Evolutionary conservation across 768 basidiomycete species (phyloP), one percentile per base, ranked within the genome.

Genomic region (Rhodotorula toruloides): DNA sequence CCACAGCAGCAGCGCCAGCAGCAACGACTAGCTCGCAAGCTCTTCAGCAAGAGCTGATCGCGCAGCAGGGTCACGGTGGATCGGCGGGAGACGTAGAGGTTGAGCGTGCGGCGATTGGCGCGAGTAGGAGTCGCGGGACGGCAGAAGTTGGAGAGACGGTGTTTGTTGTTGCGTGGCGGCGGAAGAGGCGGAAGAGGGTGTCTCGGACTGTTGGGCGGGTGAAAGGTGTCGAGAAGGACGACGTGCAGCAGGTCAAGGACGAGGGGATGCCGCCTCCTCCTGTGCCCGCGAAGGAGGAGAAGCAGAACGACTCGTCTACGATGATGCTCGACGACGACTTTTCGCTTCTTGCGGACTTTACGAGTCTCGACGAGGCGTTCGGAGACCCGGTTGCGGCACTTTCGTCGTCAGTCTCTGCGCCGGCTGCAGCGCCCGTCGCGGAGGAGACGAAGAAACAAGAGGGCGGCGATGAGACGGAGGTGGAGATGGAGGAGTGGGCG

Each of bases 281-380:
- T 25, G 44, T n/a, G n/a, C n/a, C 44, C 44, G 27, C 7, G 2
- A 27, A 12, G 46, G n/a, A 47, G 29, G 31, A 19, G 40, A 34
- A 21, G 14, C n/a, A 17, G 7, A 13, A 17, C 7, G 59, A 25
- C 10, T 25, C n/a, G 16, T 9, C 16, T 9, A 25, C 63, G 27
- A 44, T 14, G 22, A 37, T 44, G 27, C n/a, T 31, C 16, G 46
- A 43, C 37, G 55, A 60, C 36, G 49, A 64, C 21, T 65, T 61
- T 37, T 27, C 60, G 1, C 12, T 67, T 12, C 25, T 58, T 9
- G 61, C 60, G 12, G 69, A 70, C 58, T 70, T 70, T 37, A 46
- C 53, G 10, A 37, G 58, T 0, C 52, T 70, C 50, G 69, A 70
- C 36, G 69, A 65, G n/a, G 69, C 69, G 16, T 70, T 70, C 49